These are phyloP conservation scores for Heliamphora pulchella DNA, from an alignment of 179 eudicot genomes.

Conservation along the genomic window DNA sequence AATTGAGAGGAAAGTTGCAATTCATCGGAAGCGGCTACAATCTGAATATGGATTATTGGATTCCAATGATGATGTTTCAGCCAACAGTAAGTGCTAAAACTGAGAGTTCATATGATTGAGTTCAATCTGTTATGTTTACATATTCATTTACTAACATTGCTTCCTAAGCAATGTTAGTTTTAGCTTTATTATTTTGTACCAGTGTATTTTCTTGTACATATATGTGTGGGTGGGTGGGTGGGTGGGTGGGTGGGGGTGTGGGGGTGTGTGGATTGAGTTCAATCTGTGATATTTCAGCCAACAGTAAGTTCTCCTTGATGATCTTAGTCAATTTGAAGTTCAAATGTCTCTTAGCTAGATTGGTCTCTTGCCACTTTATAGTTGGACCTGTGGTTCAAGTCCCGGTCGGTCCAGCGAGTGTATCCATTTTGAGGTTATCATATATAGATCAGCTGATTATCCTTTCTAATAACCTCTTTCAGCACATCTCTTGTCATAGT, in stretches of 20 bases:
- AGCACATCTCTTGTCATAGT: too few relatives aligned
- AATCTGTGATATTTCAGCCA: too few relatives aligned
- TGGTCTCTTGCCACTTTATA: background rate
- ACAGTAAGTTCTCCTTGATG: too few relatives aligned
- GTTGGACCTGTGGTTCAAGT: background rate
- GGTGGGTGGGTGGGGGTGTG: too few relatives aligned
- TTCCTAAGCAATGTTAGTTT: background rate
- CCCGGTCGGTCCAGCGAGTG: too few relatives aligned
- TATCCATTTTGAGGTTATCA: too few relatives aligned
- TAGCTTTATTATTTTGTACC: background rate
- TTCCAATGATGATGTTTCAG: constrained; percentile 43
- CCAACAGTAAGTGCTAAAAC: constrained; percentile 50
- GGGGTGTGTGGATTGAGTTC: too few relatives aligned
- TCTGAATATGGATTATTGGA: constrained; percentile 63
- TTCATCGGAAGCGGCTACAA: constrained; percentile 48
- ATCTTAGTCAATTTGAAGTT: background rate
- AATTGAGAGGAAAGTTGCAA: constrained; percentile 73
- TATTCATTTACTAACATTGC: background rate
- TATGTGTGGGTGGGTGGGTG: too few relatives aligned
- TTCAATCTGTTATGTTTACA: background rate
- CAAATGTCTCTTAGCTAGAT: background rate
- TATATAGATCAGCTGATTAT: too few relatives aligned
- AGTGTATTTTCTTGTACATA: background rate
- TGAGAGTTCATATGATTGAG: too few relatives aligned
- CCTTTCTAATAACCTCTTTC: too few relatives aligned